Evolutionary conservation across 2,329 filamentous ascomycete genomes (phyloP), one percentile per base, ranked within the genome.

Genomic region (Talaromyces marneffei): DNA sequence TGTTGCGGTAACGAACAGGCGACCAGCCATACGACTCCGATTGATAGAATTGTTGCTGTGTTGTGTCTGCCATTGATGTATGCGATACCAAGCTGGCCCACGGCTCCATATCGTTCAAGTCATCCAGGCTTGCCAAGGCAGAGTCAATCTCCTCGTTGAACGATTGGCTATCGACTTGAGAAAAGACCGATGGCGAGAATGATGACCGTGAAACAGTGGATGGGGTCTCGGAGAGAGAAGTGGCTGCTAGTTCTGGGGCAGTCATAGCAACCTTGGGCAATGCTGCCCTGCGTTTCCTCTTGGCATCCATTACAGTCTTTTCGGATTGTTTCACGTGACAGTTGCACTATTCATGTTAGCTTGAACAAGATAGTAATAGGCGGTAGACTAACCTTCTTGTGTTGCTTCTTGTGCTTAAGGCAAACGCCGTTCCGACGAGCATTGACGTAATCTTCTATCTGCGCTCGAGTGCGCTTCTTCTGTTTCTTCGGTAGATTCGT

Each of bases 401-500:
- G 75, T 59, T 77, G 75, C 62, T 75, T 76, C 61, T 74, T 72
- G 64, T 78, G 76, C 65, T 77, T 78, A 61, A 76, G 73, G 59
- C 76, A 78, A 44, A 75, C 76, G 25, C 76, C 76, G 31, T 77
- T 72, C 46, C 75, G 77, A 1, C 76, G 72, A 55, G 72, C 75
- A 57, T 76, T 76, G 63, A 77, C 76, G 63, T 78, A 78, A 58
- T 74, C 76, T 60, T 78, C 75, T 37, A 72, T 75, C 65, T 78
- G 75, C 9, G 75, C 74, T 59, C 71, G 70, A 4, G 75, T 77
- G 16, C 75, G 70, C 23, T 75, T 74, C 54, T 75, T 75, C 54
- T 77, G 76, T 58, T 77, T 77, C 64, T 71, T 73, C 0, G 76
- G 76, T n/a, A 77, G 60, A 58, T 74, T 72, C n/a, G 74, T 72